Evolutionary conservation across 2,329 filamentous ascomycete species (phyloP), one percentile per base, ranked within the genome.

Genomic region (Passalora sequoiae): DNA sequence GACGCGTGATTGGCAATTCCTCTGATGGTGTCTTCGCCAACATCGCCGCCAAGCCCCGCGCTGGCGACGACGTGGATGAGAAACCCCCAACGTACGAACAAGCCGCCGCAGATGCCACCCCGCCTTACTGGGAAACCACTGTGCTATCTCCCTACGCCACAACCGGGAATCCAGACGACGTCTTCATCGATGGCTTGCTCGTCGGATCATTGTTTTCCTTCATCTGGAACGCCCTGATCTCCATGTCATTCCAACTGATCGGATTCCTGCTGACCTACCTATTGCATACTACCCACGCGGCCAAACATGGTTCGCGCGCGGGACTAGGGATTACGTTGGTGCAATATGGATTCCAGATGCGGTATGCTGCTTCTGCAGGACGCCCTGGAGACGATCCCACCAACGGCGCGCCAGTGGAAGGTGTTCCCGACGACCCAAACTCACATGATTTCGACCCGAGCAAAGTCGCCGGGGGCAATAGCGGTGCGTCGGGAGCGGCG

Each of bases 71-170:
- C 50, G 80, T 86, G 46, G 92, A 98, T 51, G 92, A 98, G 67
- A 78, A 86, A 66, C 92, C 92, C 71, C 92, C 92, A 87, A 89
- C 91, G 25, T 98, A 98, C 66, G 92, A 98, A 75, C 91, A 97
- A 79, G 92, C 92, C 12, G 92, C 92, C 3, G 91, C 91, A 30
- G 92, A 98, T 66, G 85, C 89, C 17, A 92, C 92, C 36, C 92
- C 92, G 1, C 92, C 92, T 0, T 98, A 98, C 68, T 98, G 92
- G 92, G 92, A 98, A 72, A 98, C 92, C 4, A 97, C 92, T 0
- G 96, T 98, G 53, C 78, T 98, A 39, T 91, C 89, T 0, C 92
- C 92, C 1, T 92, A 91, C 43, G 80, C 92, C 53, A 86, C 85
- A n/a, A 80, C 83, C 28, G 82, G 94, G 53, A 87, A 87, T 17